Evolutionary conservation across 2,329 filamentous ascomycete species (phyloP).

Genomic region (Apiospora koreana): DNA sequence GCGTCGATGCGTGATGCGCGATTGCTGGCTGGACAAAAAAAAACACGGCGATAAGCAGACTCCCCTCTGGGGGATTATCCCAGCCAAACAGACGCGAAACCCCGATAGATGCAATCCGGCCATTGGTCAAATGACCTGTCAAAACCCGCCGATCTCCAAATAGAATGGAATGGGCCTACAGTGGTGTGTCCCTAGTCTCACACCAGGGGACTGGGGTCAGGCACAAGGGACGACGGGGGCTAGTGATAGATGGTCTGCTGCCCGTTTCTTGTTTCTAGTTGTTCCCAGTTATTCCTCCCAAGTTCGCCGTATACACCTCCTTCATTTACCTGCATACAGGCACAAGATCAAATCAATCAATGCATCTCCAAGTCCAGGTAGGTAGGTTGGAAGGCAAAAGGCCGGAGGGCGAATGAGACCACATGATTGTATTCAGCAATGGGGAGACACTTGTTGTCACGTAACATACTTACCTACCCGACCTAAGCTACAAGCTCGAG

Average conservation of each 20-base stretch:
- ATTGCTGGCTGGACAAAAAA: neutral
- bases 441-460: neutral
- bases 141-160: conserved; percentile 1
- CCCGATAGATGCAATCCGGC: neutral
- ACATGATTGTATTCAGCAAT: neutral
- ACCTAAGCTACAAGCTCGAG: neutral
- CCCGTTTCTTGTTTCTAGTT: neutral
- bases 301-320: neutral
- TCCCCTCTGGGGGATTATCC: neutral
- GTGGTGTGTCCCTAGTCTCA: neutral
- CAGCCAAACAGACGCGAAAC: neutral
- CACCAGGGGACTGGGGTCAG: neutral
- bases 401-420: neutral
- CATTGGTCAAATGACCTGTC: conserved; percentile 3
- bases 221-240: neutral
- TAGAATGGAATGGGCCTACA: neutral
- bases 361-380: neutral
- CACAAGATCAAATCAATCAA: neutral
- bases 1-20: conserved; percentile 24
- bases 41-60: conserved; percentile 1
- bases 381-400: too few relatives aligned
- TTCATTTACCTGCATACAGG: neutral
- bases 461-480: too few relatives aligned
- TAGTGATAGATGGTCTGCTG: neutral
- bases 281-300: neutral